Percentiles rank a stretch among this genome's conserved stretches.
Conservation (phyloP, 192 early-diverging fungal species). For the Podila verticillata region DNA sequence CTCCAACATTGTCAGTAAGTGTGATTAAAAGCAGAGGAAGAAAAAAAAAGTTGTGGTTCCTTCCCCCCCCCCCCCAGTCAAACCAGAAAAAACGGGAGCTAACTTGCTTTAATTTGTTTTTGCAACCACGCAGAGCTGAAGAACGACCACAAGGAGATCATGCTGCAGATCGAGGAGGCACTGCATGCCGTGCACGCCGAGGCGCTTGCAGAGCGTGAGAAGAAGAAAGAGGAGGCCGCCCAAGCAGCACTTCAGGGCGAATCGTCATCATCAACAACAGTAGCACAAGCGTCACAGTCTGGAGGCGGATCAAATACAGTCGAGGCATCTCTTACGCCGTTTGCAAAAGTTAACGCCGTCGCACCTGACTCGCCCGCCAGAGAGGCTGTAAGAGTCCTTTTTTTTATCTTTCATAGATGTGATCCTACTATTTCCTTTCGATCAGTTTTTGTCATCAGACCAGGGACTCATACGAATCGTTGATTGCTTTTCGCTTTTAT, state of each 20-base stretch:
- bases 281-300: not conserved
- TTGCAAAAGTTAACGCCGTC: slow-evolving; percentile 65
- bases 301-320: slow-evolving; percentile 1
- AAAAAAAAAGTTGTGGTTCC: not conserved
- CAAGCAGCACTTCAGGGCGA: not conserved
- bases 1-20: slow-evolving; percentile 41
- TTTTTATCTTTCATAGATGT: not conserved
- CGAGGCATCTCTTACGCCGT: slow-evolving; percentile 28
- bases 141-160: slow-evolving; percentile 63
- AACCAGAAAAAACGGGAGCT: too few relatives aligned
- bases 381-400: slow-evolving; percentile 49
- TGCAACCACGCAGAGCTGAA: slow-evolving; percentile 30
- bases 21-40: not conserved
- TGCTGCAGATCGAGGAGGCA: slow-evolving; percentile 59
- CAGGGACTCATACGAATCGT: too few relatives aligned
- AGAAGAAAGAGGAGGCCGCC: slow-evolving; percentile 5
- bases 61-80: not conserved
- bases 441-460: too few relatives aligned
- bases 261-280: slow-evolving; percentile 6
- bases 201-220: slow-evolving; percentile 25
- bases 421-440: not conserved
- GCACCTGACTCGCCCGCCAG: slow-evolving; percentile 65
- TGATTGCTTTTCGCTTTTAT: too few relatives aligned
- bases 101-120: not conserved
- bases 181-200: slow-evolving; percentile 60